Evolutionary conservation across 768 basidiomycete species (phyloP), one percentile per base, ranked within the genome.

Genomic region (Boletus patriciae): DNA sequence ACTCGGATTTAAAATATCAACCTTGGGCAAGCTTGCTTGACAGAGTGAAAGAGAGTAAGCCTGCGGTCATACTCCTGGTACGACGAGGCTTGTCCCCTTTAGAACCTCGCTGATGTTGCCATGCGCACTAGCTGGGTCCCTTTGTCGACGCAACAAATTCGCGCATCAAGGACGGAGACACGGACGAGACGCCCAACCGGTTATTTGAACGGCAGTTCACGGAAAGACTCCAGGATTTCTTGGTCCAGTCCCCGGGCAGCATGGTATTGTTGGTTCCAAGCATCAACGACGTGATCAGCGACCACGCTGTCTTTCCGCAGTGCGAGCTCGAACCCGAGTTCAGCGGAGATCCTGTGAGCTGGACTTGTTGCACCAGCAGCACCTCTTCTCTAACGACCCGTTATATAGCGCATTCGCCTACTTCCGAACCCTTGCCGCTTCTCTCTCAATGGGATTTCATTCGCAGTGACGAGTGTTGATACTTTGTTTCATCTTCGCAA

Each of bases 341-440:
- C 8, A 67, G 70, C 33, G 64, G 62, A n/a, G 79, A 88, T 68
- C 72, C 82, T 2, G 90, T 90, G 58, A 61, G 83, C 69, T 4
- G 46, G 49, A 16, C 33, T 52, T 49, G 23, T 33, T 49, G 33
- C 21, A 16, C 37, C 25, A 43, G 27, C 4, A 21, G 6, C 29
- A 10, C 4, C 15, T 33, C 16, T 31, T 55, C 13, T 25, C 13
- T 57, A 34, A 55, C 47, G 29, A 52, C n/a, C 4, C 29, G 40
- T 42, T 12, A 9, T 31, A 38, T 8, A 98, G 95, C 80, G 86
- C 56, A 84, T 97, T 50, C 82, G 79, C 49, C 71, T 90, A 21
- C 78, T 98, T 10, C 90, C 96, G 4, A 99, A 98, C 63, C 97
- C 97, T 0, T 82, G 85, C 15, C 79, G 80, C 6, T 94, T 98